Base-by-base conservation (phyloP, 2,329 filamentous ascomycete genomes). In the Thyridium curvatum region DNA sequence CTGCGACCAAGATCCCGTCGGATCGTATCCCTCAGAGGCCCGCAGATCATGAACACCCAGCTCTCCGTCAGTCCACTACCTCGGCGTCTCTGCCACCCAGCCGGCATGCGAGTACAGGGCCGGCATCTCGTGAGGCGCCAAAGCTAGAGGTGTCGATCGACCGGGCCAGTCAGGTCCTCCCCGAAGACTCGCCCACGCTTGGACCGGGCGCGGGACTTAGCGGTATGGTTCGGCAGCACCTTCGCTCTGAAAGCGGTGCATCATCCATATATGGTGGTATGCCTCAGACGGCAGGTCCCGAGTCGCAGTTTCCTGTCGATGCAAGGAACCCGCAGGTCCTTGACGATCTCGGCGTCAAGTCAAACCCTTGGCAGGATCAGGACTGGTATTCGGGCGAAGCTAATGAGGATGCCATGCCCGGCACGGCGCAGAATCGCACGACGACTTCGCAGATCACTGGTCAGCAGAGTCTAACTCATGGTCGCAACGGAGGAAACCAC, bases 191-290 rank as follows among this genome's bases (percentile, higher is more conserved):
- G 0, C 89, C 90, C 1, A 94, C 87, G 0, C 65, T 95, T 6
- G 84, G 84, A 2, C 82, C 85, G 0, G 68, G 68, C 13, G 65
- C 66, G 14, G 88, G 86, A 1, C 69, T 96, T 13, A 91, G 83
- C 52, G 85, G 84, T 2, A 76, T 95, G 68, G 82, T 95, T 34
- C 79, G 84, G 26, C 83, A 90, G 45, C 93, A 97, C 66, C 66
- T 97, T 31, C 80, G 93, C 37, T 79, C 79, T 28, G 79, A 83
- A 46, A 97, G 91, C 62, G 83, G 82, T 42, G 74, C 79, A 12
- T 97, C 91, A 1, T 94, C 88, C 0, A 71, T 93, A 18, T 88
- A 87, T 48, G 78, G 76, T 18, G 64, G 61, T 17, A 66, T 66
- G 9, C 64, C 59, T 31, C 59, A 53, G 45, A 63, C 46, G 29